A percentile compares a stretch with the other conserved stretches of the same genome.
These are phyloP conservation scores for Peronospora destructor DNA, from an alignment of 352 stramenopile species.

Conservation along the genomic window DNA sequence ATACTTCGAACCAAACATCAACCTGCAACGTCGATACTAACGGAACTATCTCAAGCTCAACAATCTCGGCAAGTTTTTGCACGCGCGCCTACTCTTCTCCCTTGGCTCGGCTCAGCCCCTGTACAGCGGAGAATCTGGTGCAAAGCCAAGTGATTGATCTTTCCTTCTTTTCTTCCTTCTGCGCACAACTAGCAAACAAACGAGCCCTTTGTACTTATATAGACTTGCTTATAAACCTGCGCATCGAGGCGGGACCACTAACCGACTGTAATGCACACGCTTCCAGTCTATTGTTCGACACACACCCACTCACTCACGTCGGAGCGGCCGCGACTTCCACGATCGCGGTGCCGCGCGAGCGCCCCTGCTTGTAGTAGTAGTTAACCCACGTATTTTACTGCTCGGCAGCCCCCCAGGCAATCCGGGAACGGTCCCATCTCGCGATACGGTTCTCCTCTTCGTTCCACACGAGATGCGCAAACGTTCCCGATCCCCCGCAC, in stretches of 20 bases:
- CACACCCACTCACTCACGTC: slow-evolving; percentile 24
- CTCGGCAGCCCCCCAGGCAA: slow-evolving; percentile 23
- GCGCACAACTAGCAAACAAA: slow-evolving; percentile 15
- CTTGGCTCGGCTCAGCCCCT: slow-evolving; percentile 20
- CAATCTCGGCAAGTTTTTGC: slow-evolving; percentile 31
- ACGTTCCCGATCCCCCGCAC: slow-evolving; percentile 13
- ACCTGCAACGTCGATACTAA: slow-evolving; percentile 1
- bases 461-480: slow-evolving; percentile 31
- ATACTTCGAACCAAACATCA: slow-evolving; percentile 17
- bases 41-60: slow-evolving; percentile 24
- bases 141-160: slow-evolving; percentile 6
- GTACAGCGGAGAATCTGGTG: slow-evolving; percentile 1
- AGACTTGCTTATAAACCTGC: slow-evolving; percentile 42
- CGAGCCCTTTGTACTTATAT: slow-evolving; percentile 39
- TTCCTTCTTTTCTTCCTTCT: not conserved
- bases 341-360: slow-evolving; percentile 24
- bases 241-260: slow-evolving; percentile 34
- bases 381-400: slow-evolving; percentile 38
- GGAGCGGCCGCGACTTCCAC: slow-evolving; percentile 21
- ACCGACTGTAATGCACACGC: slow-evolving; percentile 34
- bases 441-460: slow-evolving; percentile 34
- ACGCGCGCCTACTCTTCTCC: slow-evolving; percentile 29
- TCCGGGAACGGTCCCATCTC: slow-evolving; percentile 20
- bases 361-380: slow-evolving; percentile 25
- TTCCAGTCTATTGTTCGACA: slow-evolving; percentile 34